Evolutionary conservation across 1,284 basidiomycete species (phyloP), one percentile per base, ranked within the genome.

Genomic region (Fomitiporia mediterranea): DNA sequence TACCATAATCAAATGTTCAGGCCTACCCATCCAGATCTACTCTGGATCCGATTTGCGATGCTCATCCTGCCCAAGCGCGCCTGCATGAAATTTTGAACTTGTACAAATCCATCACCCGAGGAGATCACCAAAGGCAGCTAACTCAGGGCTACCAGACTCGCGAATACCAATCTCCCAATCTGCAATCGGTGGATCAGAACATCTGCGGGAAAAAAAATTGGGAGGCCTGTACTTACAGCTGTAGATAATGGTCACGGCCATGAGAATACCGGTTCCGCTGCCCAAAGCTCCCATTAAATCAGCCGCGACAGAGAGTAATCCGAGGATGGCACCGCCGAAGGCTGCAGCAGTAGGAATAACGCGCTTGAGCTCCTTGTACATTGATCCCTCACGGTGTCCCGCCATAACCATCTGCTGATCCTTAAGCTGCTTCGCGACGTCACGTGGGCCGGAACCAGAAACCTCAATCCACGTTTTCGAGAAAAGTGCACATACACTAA

Each of bases 331-430:
- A 55, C 96, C 96, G 58, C 96, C 97, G 63, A 98, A 93, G 1
- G 95, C 93, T 13, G 96, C 96, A 6, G 97, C 96, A 17, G 95
- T 98, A 0, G 96, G 96, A 62, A 99, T 97, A 62, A 98, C 89
- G 47, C 94, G 84, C 80, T 98, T 99, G 62, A 98, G 83, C 70
- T 98, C 96, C 79, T 98, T 98, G 82, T 98, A 98, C 92, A 98
- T 97, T 27, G 87, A 91, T 34, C 90, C 94, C 69, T 98, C 96
- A 63, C 94, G 87, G 72, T 98, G 95, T 56, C 96, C 95, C 23
- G 95, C 94, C 84, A 98, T 96, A 56, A 98, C 96, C 91, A 98
- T 95, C 66, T 91, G 89, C 72, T 98, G 95, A 66, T 99, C 96
- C 79, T 98, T 98, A 68, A 99, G 84, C 73, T 99, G 95, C 75